Percentiles rank a stretch among this genome's conserved stretches.
phyloP scores from a whole-genome alignment of 352 stramenopile species.

The Phytophthora idaei region DNA sequence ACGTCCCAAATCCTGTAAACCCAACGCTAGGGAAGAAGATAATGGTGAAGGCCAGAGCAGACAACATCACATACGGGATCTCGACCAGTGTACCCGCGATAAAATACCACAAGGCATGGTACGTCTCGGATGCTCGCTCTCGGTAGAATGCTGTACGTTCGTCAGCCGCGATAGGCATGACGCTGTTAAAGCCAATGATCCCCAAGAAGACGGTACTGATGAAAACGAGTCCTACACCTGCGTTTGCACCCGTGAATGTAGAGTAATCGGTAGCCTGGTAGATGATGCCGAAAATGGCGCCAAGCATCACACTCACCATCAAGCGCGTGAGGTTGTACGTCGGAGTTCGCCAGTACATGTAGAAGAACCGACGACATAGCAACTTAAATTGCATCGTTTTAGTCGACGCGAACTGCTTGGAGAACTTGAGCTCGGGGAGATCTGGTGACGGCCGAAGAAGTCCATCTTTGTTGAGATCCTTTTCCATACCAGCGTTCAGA shows the following conservation, averaged over 20 bases:
- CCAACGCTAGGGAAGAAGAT: constrained; percentile 59
- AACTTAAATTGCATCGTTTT: constrained; percentile 36
- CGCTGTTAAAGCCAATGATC: constrained; percentile 80
- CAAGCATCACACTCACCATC: constrained; percentile 71
- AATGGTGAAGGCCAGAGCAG: constrained; percentile 37
- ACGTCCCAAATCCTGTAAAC: constrained; percentile 38
- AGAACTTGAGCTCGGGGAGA: constrained; percentile 49
- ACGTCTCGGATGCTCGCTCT: constrained; percentile 91
- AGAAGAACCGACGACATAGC: constrained; percentile 64
- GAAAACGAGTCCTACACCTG: constrained; percentile 81
- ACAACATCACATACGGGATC: constrained; percentile 60
- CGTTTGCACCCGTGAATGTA: constrained; percentile 49
- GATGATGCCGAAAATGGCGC: constrained; percentile 76
- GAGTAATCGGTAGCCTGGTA: constrained; percentile 69
- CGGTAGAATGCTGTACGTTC: constrained; percentile 91
- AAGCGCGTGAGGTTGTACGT: constrained; percentile 85
- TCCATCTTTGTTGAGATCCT: constrained; percentile 49
- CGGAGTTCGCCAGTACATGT: constrained; percentile 83
- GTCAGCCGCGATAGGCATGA: constrained; percentile 77
- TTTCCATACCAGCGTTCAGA: constrained; percentile 39
- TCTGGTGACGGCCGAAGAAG: constrained; percentile 38
- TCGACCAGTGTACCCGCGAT: constrained; percentile 83
- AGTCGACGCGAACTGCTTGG: constrained; percentile 39
- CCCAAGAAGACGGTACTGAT: constrained; percentile 82
- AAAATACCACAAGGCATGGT: constrained; percentile 84